Conservation (phyloP, 2,329 filamentous ascomycete species). For the Penicillium palitans region DNA sequence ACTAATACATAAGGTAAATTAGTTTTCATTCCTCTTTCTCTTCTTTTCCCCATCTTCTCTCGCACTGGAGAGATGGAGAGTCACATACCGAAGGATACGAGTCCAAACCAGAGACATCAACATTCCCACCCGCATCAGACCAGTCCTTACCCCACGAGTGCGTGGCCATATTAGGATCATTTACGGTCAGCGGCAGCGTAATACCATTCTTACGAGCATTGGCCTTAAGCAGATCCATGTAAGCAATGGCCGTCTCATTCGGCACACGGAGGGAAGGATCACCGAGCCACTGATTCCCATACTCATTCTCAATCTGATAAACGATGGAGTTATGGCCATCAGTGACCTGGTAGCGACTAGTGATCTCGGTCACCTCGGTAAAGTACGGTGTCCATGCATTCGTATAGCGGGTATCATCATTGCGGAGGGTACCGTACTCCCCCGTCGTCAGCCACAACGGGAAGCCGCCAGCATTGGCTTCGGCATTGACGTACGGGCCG, state of each 20-base stretch:
- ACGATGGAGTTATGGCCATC: constrained; percentile 30
- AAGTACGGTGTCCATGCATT: constrained; percentile 36
- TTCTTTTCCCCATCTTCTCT: not conserved
- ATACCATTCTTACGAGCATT: constrained; percentile 58
- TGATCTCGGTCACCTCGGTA: constrained; percentile 31
- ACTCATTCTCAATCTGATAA: constrained; percentile 38
- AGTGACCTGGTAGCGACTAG: constrained; percentile 33
- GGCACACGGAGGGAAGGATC: constrained; percentile 43
- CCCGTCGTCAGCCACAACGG: constrained; percentile 64
- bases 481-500: constrained; percentile 65
- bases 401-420: constrained; percentile 34
- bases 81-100: constrained; percentile 53
- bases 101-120: constrained; percentile 33
- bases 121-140: constrained; percentile 52
- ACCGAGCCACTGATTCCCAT: constrained; percentile 43
- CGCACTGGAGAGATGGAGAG: not conserved
- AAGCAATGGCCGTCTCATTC: constrained; percentile 48
- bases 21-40: constrained; percentile 12
- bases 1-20: constrained; percentile 50
- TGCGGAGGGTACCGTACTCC: constrained; percentile 37
- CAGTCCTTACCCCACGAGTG: constrained; percentile 63
- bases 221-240: constrained; percentile 53
- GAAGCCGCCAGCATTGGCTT: constrained; percentile 62
- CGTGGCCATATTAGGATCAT: constrained; percentile 61
- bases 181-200: constrained; percentile 58